A percentile compares a stretch with the other conserved stretches of the same genome.
Conservation (phyloP, 495 filamentous ascomycete species). For the Glonium stellatum region DNA sequence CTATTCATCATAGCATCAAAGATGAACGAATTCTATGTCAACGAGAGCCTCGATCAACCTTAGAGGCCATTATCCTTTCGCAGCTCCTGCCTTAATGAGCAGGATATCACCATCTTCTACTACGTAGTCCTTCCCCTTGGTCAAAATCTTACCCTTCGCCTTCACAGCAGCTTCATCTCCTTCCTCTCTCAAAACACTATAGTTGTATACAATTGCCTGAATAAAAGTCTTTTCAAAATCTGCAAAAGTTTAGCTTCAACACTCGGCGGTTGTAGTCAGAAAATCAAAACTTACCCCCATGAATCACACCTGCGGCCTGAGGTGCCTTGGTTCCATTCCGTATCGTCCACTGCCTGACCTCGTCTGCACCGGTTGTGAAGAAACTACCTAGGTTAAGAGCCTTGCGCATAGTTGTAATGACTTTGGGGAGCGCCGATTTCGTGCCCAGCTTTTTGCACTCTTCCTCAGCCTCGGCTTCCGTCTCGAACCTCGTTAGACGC, state of each 20-base stretch:
- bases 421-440: slow-evolving; percentile 85
- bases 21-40: no score
- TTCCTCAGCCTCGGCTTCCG: slow-evolving; percentile 68
- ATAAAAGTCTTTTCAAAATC: slow-evolving; percentile 99
- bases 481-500: slow-evolving; percentile 66
- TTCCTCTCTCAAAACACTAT: slow-evolving; percentile 64
- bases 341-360: slow-evolving; percentile 98
- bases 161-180: slow-evolving; percentile 85
- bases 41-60: not conserved
- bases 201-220: slow-evolving; percentile 90
- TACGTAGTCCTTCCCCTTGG: slow-evolving; percentile 98
- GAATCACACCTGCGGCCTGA: slow-evolving; percentile 94
- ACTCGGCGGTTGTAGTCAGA: not conserved
- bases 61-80: not conserved
- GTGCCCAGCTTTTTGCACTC: slow-evolving; percentile 86
- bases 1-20: no score
- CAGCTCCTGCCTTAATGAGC: slow-evolving; percentile 83
- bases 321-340: slow-evolving; percentile 94
- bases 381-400: slow-evolving; percentile 84
- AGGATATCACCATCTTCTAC: slow-evolving; percentile 53
- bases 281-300: slow-evolving; percentile 48
- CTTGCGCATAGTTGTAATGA: slow-evolving; percentile 90
- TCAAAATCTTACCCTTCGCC: slow-evolving; percentile 92
- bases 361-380: slow-evolving; percentile 95
- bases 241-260: slow-evolving; percentile 10